Percentiles rank a stretch among this genome's conserved stretches.
phyloP scores from a whole-genome alignment of 768 basidiomycete species.

The Podaxis sp. region DNA sequence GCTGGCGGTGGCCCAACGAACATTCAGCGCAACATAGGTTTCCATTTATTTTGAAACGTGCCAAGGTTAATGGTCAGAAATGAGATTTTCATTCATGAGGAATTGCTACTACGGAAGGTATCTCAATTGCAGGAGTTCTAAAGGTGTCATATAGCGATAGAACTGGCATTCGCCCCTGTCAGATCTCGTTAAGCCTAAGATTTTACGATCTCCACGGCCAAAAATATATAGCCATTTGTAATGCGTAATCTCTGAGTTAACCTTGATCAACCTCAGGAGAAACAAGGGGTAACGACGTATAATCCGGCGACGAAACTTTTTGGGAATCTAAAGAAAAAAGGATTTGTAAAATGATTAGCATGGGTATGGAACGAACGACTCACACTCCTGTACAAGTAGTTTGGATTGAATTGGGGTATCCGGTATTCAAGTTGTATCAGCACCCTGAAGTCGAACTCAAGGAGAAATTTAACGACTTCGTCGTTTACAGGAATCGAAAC shows the following conservation, averaged over 20 bases:
- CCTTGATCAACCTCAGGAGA: neutral
- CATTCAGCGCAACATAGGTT: no score
- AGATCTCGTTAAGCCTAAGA: neutral
- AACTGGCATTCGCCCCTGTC: neutral
- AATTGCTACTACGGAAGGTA: no score
- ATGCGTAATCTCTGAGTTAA: neutral
- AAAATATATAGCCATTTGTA: neutral
- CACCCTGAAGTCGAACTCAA: neutral
- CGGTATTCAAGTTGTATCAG: neutral
- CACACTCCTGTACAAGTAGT: neutral
- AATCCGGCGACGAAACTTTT: neutral
- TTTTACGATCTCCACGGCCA: neutral
- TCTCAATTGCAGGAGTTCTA: neutral
- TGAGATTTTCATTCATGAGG: no score
- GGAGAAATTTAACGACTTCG: neutral
- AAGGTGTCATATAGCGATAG: neutral
- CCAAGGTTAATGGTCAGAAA: no score
- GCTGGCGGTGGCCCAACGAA: no score
- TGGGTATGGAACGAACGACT: neutral
- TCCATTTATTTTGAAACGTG: no score
- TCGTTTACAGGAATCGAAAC: neutral
- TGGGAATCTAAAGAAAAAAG: neutral
- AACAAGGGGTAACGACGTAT: neutral
- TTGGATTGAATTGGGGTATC: neutral
- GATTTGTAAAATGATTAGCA: neutral